Evolutionary conservation across 495 filamentous ascomycete species (phyloP), one percentile per base, ranked within the genome.

Genomic region (Tetracladium setigerum): DNA sequence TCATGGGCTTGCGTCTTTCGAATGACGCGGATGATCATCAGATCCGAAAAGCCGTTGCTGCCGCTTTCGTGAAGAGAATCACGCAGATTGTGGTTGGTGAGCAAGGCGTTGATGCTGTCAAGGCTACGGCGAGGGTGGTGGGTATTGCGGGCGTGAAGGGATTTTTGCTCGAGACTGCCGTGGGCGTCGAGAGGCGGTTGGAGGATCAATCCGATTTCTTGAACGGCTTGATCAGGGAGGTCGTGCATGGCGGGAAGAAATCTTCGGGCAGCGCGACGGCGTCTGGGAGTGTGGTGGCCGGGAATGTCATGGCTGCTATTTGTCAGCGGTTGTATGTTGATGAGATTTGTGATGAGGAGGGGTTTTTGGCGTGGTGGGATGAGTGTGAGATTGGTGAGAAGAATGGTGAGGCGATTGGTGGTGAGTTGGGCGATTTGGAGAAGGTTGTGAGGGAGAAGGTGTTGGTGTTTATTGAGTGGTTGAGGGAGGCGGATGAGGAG

Each of bases 321-420:
- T 72, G 83, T 27, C 89, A 91, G 68, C 80, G 85, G 61, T 68
- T 95, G 45, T 94, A 95, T 61, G 80, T 84, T 46, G 62, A 84
- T 44, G 92, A 97, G 52, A 72, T 96, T 6, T 62, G 96, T 1
- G 89, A 95, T 61, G 87, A 95, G 61, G 91, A 95, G 33, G 89
- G 83, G 0, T 83, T 92, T 37, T 68, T 89, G 59, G 76, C 77
- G 48, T 98, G 92, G 92, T 97, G 90, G 91, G 70, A 71, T 50
- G 74, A 78, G 55, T 78, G 79, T 7, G 76, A 67, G 24, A 74
- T 50, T 14, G 44, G 41, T 5, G 52, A 53, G 14, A 24, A 36
- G 37, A 52, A 59, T 45, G 77, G 66, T 7, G 83, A 84, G 27
- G 73, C 76, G 44, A 81, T 95, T 77, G 22, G 22, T 12, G 44